A percentile compares a stretch with the other conserved stretches of the same genome.
These are phyloP conservation scores for Lactarius indigo DNA, from an alignment of 768 basidiomycete species.

Conservation along the genomic window DNA sequence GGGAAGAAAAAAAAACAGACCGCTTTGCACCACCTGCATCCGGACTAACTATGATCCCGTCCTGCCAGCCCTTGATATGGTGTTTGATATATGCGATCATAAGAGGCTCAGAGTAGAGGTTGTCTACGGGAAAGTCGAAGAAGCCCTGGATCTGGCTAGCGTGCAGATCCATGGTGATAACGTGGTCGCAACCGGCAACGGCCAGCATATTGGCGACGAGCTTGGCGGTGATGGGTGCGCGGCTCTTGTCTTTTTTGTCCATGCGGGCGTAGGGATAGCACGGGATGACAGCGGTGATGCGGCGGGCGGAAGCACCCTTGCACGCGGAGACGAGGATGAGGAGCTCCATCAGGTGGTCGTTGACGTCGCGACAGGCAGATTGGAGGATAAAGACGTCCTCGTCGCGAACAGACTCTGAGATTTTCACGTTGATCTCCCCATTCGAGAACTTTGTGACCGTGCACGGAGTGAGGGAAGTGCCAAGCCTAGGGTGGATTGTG, in stretches of 20 bases:
- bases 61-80: conserved; percentile 78
- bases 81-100: conserved; percentile 93
- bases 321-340: conserved; percentile 98
- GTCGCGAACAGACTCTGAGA: conserved; percentile 92
- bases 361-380: conserved; percentile 83
- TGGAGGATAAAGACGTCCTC: conserved; percentile 99
- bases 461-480: conserved; percentile 80
- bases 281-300: conserved; percentile 96
- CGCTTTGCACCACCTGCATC: conserved; percentile 99
- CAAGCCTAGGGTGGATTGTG: conserved; percentile 59
- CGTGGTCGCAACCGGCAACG: conserved; percentile 96
- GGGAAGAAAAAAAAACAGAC: conserved; percentile 43
- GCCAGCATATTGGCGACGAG: conserved; percentile 97
- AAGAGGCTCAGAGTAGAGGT: conserved; percentile 92
- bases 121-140: conserved; percentile 98
- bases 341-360: conserved; percentile 97
- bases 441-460: conserved; percentile 90
- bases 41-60: conserved; percentile 91
- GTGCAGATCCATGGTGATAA: conserved; percentile 99
- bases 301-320: conserved; percentile 91
- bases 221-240: conserved; percentile 97
- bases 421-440: conserved; percentile 94
- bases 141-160: conserved; percentile 98
- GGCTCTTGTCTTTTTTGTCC: conserved; percentile 97
- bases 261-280: conserved; percentile 96